Evolutionary conservation across 1,139 yeast species (phyloP), one percentile per base, ranked within the genome.

Genomic region (Torulaspora pretoriensis): DNA sequence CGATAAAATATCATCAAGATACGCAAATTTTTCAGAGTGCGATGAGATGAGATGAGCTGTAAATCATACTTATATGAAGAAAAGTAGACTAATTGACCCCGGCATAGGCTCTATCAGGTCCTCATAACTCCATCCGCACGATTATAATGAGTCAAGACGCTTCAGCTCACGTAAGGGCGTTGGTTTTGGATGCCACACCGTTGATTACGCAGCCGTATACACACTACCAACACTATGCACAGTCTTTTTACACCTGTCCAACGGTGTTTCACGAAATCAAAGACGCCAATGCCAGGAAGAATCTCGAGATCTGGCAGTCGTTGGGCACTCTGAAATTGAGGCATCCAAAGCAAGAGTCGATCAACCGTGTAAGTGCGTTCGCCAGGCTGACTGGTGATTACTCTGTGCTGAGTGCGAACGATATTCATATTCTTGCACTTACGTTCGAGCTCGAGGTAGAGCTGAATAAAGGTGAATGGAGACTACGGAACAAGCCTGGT

Each of bases 161-260:
- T 34, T 40, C 28, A 8, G 54, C 64, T 4, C 62, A 61, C 41
- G 78, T 80, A 28, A 71, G 74, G 47, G 69, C 81, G 2, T 70
- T 92, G 47, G 83, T 92, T 12, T 73, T 92, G 54, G 98, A 92
- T 74, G 97, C 97, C 6, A 95, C 96, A 45, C 98, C 98, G 8
- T 71, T 92, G 57, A 83, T 92, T 56, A 84, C 95, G 2, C 94
- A 86, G 60, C 75, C 94, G 5, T 86, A 86, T n/a, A 74, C 88
- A 2, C 77, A 81, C 27, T 72, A 89, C 47, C 83, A 83, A 61
- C 78, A 76, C 50, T 77, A 74, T 60, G 97, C 96, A 0, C 67
- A 73, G 19, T 67, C 68, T 14, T 87, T 85, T 60, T 85, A 74
- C 63, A 90, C 97, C 10, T 88, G 97, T 0, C 97, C 97, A 2